Evolutionary conservation across 2,329 filamentous ascomycete species (phyloP).

Genomic region (Penicillium hordei): DNA sequence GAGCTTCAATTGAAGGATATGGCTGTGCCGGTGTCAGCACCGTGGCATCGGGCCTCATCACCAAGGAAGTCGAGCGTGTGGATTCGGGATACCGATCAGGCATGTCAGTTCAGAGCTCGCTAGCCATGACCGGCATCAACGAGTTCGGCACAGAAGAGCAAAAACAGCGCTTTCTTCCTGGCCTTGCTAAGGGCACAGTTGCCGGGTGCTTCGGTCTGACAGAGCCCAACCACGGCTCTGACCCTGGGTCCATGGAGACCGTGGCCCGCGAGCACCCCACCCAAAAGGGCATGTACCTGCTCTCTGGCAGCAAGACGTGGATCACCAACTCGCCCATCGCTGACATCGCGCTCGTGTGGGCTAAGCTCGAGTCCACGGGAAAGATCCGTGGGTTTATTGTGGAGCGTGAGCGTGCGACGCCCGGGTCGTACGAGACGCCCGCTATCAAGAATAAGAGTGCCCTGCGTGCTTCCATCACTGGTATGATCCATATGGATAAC

Average conservation of each 20-base stretch:
- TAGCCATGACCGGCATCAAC: constrained; percentile 91
- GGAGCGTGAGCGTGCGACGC: constrained; percentile 78
- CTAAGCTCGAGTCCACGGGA: constrained; percentile 83
- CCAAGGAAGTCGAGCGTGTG: constrained; percentile 83
- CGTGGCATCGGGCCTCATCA: constrained; percentile 86
- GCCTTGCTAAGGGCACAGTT: constrained; percentile 77
- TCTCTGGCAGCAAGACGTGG: constrained; percentile 88
- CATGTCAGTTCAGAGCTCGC: constrained; percentile 88
- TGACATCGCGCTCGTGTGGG: constrained; percentile 85
- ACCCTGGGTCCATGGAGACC: constrained; percentile 89
- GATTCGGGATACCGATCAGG: constrained; percentile 89
- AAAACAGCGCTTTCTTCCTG: constrained; percentile 78
- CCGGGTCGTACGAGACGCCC: constrained; percentile 87
- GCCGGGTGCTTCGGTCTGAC: constrained; percentile 87
- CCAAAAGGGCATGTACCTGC: constrained; percentile 75
- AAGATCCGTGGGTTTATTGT: constrained; percentile 94
- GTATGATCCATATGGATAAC: constrained; percentile 94
- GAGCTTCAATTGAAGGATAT: constrained; percentile 82
- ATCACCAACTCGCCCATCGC: constrained; percentile 93
- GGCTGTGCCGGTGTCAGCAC: constrained; percentile 85
- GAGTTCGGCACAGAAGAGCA: constrained; percentile 84
- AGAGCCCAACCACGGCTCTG: constrained; percentile 89
- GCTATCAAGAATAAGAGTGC: constrained; percentile 94
- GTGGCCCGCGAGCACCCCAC: constrained; percentile 78
- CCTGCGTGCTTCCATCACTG: constrained; percentile 86